A percentile compares a stretch with the other conserved stretches of the same genome.
phyloP scores from a whole-genome alignment of 345 rosid genomes.

The Populus euphratica region DNA sequence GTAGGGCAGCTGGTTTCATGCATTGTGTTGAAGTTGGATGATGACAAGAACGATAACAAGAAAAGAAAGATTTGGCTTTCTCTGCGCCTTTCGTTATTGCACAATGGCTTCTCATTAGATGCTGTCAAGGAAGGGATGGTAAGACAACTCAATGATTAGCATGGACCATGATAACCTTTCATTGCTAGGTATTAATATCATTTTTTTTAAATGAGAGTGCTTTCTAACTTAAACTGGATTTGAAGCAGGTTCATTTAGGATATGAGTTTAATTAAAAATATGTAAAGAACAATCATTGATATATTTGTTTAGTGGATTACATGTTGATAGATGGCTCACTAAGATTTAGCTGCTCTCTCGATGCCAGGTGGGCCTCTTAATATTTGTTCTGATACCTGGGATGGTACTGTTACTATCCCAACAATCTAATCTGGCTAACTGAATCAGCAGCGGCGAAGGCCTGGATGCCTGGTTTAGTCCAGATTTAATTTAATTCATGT shows the following conservation, averaged over 20 bases:
- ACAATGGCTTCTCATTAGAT: constrained; percentile 68
- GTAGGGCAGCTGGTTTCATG: constrained; percentile 90
- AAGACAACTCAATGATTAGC: constrained; percentile 22
- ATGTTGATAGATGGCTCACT: neutral
- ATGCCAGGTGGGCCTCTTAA: neutral
- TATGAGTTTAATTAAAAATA: neutral
- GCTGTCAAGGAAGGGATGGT: constrained; percentile 91
- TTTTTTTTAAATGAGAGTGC: neutral
- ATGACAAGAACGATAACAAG: constrained; percentile 70
- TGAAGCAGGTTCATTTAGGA: neutral
- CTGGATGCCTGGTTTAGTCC: neutral
- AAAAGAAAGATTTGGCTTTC: constrained; percentile 88
- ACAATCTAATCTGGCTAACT: neutral
- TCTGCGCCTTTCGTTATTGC: constrained; percentile 72
- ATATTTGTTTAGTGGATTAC: neutral
- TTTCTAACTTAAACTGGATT: neutral
- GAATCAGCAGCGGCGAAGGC: neutral
- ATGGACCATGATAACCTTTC: neutral
- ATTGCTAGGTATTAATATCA: neutral
- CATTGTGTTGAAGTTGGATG: constrained; percentile 72
- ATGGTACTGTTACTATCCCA: neutral
- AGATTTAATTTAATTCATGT: neutral
- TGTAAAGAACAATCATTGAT: neutral
- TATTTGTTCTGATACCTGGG: neutral
- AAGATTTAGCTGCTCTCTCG: neutral